Base-by-base conservation (phyloP, 1,139 yeast species). In the Wickerhamomyces sp. region DNA sequence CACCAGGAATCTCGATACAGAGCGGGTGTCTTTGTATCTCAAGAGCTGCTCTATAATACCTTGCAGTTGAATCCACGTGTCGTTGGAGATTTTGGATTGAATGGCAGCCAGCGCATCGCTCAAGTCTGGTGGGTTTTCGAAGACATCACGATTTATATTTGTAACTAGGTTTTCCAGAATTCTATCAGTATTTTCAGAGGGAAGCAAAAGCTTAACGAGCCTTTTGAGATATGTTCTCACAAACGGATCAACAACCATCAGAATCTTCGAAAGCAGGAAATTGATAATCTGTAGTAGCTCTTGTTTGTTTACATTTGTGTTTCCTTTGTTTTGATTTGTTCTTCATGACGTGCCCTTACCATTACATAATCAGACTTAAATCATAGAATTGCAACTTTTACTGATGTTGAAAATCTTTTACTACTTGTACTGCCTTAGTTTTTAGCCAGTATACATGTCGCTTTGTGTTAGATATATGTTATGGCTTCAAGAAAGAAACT, bases 1-100 rank as follows among this genome's bases (percentile, higher is more conserved):
- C 23, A 60, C 56, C 47, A 76, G 58, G 48, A 72, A 74, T 33
- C 62, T 66, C 33, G 67, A 63, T n/a, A 73, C 63, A 18, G 70
- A 68, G 7, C 66, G 70, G 6, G 60, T 46, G 13, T 67, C 56
- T 42, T 63, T 67, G 36, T 60, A 50, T 36, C 56, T 61, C 13
- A 64, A 42, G 29, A 76, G 61, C 10, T 61, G 48, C 8, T 70
- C 68, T 14, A 74, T 50, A 1, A 66, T 53, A 10, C 54, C 47
- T 39, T 67, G 68, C 47, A 75, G 68, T 27, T 55, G 56, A 1
- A 52, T 43, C 75, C 76, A 34, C 6, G 45, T 36, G 11, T 36
- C 27, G 1, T 37, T 34, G 2, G 45, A n/a, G 2, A 46, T 11
- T 6, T 18, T 54, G 37, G 41, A 57, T 51, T 41, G 55, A 52